Conservation (phyloP, 345 rosid genomes). For the Physaria fendleri region DNA sequence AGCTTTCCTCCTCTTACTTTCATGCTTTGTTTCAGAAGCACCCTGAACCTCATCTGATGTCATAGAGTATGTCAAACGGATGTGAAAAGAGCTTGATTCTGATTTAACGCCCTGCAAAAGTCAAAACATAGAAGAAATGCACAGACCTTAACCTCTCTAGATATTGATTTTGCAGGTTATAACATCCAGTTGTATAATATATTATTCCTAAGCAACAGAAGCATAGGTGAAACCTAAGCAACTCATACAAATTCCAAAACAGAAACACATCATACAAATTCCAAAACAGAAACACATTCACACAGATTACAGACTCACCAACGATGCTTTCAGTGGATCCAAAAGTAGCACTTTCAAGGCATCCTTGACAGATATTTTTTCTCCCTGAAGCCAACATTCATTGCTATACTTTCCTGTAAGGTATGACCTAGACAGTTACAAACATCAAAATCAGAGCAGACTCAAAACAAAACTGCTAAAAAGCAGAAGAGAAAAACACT, state of each 20-base stretch:
- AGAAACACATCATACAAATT: not conserved
- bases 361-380: constrained; percentile 53
- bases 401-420: constrained; percentile 51
- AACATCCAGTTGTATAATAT: not conserved
- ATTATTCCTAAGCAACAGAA: not conserved
- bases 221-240: constrained; percentile 2
- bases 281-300: constrained; percentile 7
- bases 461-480: not conserved
- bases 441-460: not conserved
- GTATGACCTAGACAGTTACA: constrained; percentile 41
- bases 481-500: not conserved
- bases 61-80: constrained; percentile 60
- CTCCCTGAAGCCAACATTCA: constrained; percentile 52
- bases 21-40: constrained; percentile 30
- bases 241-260: not conserved
- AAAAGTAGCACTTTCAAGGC: constrained; percentile 56
- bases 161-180: not conserved
- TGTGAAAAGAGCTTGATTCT: constrained; percentile 46
- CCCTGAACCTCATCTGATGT: constrained; percentile 28
- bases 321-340: constrained; percentile 39
- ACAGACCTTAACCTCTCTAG: not conserved
- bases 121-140: constrained; percentile 25
- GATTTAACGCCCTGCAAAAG: constrained; percentile 68
- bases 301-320: constrained; percentile 44
- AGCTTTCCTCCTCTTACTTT: constrained; percentile 62